phyloP scores from a whole-genome alignment of 768 basidiomycete species.

The Suillus occidentalis region DNA sequence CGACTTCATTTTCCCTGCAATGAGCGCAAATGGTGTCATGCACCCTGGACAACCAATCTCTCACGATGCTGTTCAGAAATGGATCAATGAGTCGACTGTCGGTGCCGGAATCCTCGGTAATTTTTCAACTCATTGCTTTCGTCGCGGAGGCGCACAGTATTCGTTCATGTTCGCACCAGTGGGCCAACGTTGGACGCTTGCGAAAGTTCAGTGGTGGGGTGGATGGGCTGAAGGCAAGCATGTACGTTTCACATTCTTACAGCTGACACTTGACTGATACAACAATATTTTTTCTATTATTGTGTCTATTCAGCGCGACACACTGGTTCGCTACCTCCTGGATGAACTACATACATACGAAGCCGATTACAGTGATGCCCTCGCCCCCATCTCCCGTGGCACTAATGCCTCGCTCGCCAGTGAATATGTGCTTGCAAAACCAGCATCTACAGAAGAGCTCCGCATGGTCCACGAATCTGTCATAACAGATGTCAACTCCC shows the following conservation, averaged over 20 bases:
- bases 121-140: slow-evolving; percentile 30
- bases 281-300: not conserved
- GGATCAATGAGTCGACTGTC: slow-evolving; percentile 12
- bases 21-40: slow-evolving; percentile 22
- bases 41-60: slow-evolving; percentile 24
- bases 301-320: not conserved
- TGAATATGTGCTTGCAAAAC: not conserved
- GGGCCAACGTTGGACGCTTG: slow-evolving; percentile 35
- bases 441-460: not conserved
- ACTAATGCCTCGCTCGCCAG: not conserved
- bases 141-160: slow-evolving; percentile 31
- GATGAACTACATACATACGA: too few relatives aligned
- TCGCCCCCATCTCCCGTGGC: too few relatives aligned
- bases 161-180: slow-evolving; percentile 28
- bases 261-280: not conserved
- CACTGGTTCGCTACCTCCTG: too few relatives aligned
- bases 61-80: slow-evolving; percentile 23
- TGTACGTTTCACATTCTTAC: slow-evolving; percentile 18
- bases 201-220: slow-evolving; percentile 16
- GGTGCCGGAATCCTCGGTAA: slow-evolving; percentile 9
- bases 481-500: not conserved
- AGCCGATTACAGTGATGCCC: too few relatives aligned
- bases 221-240: slow-evolving; percentile 32
- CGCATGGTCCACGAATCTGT: not conserved
- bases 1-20: slow-evolving; percentile 25